Conservation (phyloP, 148 eudicot genomes). For the Chenopodium quinoa region DNA sequence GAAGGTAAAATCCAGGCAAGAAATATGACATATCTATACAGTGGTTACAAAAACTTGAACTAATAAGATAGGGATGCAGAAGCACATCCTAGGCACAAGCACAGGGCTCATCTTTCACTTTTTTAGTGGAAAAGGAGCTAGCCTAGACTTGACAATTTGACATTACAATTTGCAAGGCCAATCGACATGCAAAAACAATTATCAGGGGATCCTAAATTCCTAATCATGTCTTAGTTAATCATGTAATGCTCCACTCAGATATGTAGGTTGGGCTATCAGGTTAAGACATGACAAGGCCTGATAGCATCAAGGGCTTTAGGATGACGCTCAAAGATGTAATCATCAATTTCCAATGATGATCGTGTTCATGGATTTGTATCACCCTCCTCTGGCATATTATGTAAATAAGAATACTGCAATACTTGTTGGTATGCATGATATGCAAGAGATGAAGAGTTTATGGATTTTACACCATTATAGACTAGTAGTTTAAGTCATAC, state of each 20-base stretch:
- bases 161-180: background rate
- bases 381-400: no score
- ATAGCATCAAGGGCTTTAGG: no score
- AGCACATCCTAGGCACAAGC: background rate
- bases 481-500: slow-evolving; percentile 30
- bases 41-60: background rate
- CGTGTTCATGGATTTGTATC: no score
- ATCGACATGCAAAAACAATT: background rate
- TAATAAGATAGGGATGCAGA: background rate
- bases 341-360: no score
- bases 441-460: background rate
- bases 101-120: background rate
- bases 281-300: no score
- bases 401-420: background rate
- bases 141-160: background rate
- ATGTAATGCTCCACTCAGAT: no score
- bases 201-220: background rate
- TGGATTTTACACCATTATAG: background rate
- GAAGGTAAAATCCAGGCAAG: background rate
- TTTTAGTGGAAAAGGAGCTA: background rate
- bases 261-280: no score
- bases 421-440: background rate
- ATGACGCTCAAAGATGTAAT: no score
- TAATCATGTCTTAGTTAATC: background rate
- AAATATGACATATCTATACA: no score